phyloP scores from a whole-genome alignment of 768 basidiomycete genomes.

The Auricularia heimuer region DNA sequence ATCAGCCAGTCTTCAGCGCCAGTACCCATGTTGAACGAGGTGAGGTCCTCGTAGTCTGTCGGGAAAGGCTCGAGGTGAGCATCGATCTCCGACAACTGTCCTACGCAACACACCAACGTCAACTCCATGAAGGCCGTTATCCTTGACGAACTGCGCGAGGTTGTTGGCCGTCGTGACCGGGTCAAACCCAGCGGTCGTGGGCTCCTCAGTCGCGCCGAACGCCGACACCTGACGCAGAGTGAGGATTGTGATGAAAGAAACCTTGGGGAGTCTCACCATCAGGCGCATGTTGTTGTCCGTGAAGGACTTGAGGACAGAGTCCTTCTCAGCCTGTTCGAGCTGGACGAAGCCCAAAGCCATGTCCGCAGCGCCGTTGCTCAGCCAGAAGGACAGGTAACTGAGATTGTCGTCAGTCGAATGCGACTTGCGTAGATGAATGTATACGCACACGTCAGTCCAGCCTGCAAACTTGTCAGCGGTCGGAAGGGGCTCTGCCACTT shows the following conservation, averaged over 20 bases:
- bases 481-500: not conserved
- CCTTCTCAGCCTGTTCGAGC: constrained; percentile 24
- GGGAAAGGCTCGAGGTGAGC: constrained; percentile 54
- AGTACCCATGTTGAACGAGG: constrained; percentile 29
- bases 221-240: constrained; percentile 25
- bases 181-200: constrained; percentile 8
- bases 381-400: not conserved
- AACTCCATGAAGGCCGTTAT: constrained; percentile 11
- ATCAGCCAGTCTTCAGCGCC: constrained; percentile 43
- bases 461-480: not conserved
- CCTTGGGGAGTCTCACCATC: constrained; percentile 33
- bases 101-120: not conserved
- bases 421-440: not conserved
- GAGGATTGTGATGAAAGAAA: constrained; percentile 2
- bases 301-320: constrained; percentile 23
- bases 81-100: too few species aligned
- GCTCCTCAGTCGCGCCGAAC: constrained; percentile 23
- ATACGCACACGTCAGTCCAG: not conserved
- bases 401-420: not conserved
- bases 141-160: constrained; percentile 8
- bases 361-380: constrained; percentile 41
- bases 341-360: constrained; percentile 49
- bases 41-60: constrained; percentile 52
- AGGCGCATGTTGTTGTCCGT: constrained; percentile 38
- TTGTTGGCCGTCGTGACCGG: not conserved